A percentile compares a stretch with the other conserved stretches of the same genome.
Conservation (phyloP, 2,329 filamentous ascomycete species). For the Clonostachys byssicola region DNA sequence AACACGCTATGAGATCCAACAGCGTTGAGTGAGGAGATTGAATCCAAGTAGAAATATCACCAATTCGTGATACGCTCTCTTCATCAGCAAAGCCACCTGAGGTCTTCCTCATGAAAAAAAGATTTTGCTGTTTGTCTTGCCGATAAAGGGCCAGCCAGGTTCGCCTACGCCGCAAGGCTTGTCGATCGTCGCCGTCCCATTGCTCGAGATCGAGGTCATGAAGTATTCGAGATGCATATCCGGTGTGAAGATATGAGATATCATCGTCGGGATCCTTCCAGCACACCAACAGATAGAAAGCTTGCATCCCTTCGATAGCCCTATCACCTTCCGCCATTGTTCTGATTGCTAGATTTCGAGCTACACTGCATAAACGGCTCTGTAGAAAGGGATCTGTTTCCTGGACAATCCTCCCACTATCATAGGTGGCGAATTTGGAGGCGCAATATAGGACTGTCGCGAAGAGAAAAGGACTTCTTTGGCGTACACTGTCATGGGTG, state of each 20-base stretch:
- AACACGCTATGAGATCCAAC: background rate
- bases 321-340: constrained; percentile 6
- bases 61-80: background rate
- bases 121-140: constrained; percentile 8
- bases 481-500: background rate
- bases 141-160: constrained; percentile 7
- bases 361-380: constrained; percentile 7
- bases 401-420: background rate
- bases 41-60: background rate
- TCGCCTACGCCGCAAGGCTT: constrained; percentile 1
- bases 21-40: background rate
- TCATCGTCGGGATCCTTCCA: constrained; percentile 10
- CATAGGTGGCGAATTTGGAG: background rate
- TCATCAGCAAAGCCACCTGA: background rate
- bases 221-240: constrained; percentile 8
- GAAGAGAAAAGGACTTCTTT: background rate
- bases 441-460: background rate
- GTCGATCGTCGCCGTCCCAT: constrained; percentile 1
- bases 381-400: background rate
- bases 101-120: constrained; percentile 8
- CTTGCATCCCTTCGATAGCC: constrained; percentile 9
- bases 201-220: constrained; percentile 7
- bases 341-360: constrained; percentile 6
- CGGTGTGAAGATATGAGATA: constrained; percentile 10
- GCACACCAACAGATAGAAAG: constrained; percentile 8